phyloP scores from a whole-genome alignment of 257 asterid genomes.

The Anisodus acutangulus region DNA sequence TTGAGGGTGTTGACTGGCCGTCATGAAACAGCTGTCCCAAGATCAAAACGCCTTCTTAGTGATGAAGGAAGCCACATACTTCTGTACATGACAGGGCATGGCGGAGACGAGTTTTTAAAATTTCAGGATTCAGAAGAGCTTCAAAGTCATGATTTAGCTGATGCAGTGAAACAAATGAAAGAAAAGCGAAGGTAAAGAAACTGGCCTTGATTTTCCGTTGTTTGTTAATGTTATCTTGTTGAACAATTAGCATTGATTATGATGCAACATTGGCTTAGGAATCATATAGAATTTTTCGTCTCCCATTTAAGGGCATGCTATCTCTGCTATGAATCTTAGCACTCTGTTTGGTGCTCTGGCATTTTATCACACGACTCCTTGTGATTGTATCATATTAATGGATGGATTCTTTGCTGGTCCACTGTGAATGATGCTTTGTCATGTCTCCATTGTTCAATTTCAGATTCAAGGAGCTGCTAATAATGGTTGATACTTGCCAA shows the following conservation, averaged over 20 bases:
- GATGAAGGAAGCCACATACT: constrained; percentile 99
- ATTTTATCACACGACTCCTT: neutral
- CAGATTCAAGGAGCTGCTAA: constrained; percentile 96
- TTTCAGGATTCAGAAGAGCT: constrained; percentile 99
- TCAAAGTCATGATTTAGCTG: constrained; percentile 98
- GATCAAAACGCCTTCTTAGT: constrained; percentile 96
- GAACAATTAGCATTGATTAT: neutral
- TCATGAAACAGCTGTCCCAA: constrained; percentile 89
- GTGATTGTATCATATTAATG: constrained; percentile 18
- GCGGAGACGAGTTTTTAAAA: constrained; percentile 97
- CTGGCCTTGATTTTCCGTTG: neutral
- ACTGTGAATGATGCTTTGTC: constrained; percentile 27
- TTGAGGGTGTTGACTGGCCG: constrained; percentile 90
- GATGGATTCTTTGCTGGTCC: constrained; percentile 22
- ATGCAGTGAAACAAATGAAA: constrained; percentile 98
- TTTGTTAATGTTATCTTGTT: neutral
- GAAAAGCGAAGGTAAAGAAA: constrained; percentile 79
- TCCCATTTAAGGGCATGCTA: neutral
- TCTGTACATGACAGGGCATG: constrained; percentile 97
- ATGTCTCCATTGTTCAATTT: constrained; percentile 36
- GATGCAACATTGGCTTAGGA: neutral
- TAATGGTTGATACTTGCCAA: constrained; percentile 99
- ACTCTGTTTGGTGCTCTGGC: constrained; percentile 11
- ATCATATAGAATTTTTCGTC: neutral
- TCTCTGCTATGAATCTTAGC: neutral